These are phyloP conservation scores for Plectosphaerella sp. DNA, from an alignment of 2,329 filamentous ascomycete genomes.

Conservation along the genomic window DNA sequence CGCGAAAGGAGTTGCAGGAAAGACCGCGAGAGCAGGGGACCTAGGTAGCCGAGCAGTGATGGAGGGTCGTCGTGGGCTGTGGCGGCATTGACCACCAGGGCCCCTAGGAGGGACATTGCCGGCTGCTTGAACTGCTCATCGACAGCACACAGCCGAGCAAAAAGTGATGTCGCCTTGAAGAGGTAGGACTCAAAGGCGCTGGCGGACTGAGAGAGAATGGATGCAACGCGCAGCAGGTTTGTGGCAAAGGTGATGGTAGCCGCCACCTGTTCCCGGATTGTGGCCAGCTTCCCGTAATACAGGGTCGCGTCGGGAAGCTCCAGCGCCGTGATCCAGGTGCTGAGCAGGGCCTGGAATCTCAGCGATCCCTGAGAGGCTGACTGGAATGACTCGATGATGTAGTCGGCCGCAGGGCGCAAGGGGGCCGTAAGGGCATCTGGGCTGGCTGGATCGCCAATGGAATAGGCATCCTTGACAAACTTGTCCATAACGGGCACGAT, in stretches of 20 bases:
- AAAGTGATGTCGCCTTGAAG: constrained; percentile 73
- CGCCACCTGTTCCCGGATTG: constrained; percentile 58
- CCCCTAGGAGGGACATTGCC: constrained; percentile 66
- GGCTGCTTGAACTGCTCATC: constrained; percentile 62
- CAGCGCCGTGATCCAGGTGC: constrained; percentile 61
- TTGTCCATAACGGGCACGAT: constrained; percentile 68
- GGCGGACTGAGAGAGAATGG: constrained; percentile 57
- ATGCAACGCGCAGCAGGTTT: constrained; percentile 66
- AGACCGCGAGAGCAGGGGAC: constrained; percentile 74
- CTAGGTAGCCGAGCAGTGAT: constrained; percentile 89
- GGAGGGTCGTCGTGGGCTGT: constrained; percentile 70
- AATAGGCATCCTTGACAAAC: constrained; percentile 68
- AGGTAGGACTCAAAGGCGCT: constrained; percentile 70
- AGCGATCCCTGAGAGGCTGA: constrained; percentile 65
- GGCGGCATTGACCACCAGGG: constrained; percentile 66
- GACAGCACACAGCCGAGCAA: constrained; percentile 72
- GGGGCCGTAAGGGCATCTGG: constrained; percentile 49
- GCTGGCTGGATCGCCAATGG: constrained; percentile 59
- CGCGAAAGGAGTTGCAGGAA: constrained; percentile 76
- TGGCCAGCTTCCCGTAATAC: constrained; percentile 48
- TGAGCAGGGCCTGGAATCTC: constrained; percentile 72
- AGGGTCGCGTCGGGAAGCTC: constrained; percentile 58
- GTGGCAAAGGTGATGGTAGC: constrained; percentile 63
- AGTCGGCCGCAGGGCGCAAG: constrained; percentile 68
- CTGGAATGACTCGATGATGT: constrained; percentile 73